Base-by-base conservation (phyloP, 352 stramenopile genomes). In the Pythium sp. region DNA sequence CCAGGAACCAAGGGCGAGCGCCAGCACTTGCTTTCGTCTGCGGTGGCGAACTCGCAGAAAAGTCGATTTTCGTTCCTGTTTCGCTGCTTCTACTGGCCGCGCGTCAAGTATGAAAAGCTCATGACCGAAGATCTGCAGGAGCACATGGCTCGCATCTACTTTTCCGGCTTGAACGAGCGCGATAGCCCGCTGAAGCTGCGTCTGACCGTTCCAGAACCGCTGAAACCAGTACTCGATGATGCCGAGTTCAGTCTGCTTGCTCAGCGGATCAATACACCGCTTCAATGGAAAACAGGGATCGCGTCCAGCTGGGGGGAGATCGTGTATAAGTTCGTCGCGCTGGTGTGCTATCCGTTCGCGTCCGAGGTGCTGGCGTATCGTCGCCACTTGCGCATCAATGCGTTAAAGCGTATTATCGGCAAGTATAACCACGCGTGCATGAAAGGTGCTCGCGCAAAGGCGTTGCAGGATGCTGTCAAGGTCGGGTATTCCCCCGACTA, bases 351-450 rank as follows among this genome's bases (percentile, higher is more conserved):
- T 49, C 87, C 87, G 15, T 85, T 90, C 32, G 71, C 83, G 20
- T 90, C 82, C 0, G 80, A 90, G 28, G 79, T 94, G 38, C 79
- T 79, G 46, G 63, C 83, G 4, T 92, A 91, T 64, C 81, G 84
- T 20, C 78, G 87, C 4, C 84, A 94, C 68, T 71, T 91, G 55
- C 86, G 86, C 41, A 69, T 94, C 30, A 94, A 94, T 56, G 75
- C 79, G 53, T 71, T 94, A 15, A 94, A 94, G 79, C 78, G 82
- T 1, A 81, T 91, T 24, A 73, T 94, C 6, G 74, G 70, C 9
- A 90, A 84, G 70, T 94, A 94, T 57, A 92, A 94, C 58, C 85
- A 93, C 64, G 85, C 81, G 24, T 94, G 82, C 55, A 93, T 94
- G 85, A 90, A 91, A 24, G 87, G 87, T 0, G 80, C 87, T 5